Conservation (phyloP, 2,329 filamentous ascomycete genomes). For the Pyrenochaeta sp. region DNA sequence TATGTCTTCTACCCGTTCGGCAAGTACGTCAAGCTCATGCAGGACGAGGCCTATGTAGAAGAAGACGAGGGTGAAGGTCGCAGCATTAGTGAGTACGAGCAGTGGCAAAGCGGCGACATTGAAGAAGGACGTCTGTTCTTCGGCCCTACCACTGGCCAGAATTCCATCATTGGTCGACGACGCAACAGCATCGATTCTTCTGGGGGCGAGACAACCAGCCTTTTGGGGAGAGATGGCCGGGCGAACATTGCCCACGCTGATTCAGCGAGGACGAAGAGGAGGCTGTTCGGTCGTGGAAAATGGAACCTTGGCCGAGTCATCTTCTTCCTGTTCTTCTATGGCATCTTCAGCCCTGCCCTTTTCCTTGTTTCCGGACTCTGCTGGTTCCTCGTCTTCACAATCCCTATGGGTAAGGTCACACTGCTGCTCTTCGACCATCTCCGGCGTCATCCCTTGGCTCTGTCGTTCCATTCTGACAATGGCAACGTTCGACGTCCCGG, state of each 20-base stretch:
- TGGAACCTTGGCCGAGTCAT: constrained; percentile 95
- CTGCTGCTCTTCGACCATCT: constrained; percentile 90
- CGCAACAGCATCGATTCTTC: constrained; percentile 88
- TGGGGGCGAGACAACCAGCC: constrained; percentile 86
- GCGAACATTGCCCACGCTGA: constrained; percentile 51
- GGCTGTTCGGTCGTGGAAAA: constrained; percentile 91
- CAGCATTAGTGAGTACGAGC: constrained; percentile 98
- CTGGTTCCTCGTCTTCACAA: constrained; percentile 97
- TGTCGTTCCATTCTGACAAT: constrained; percentile 91
- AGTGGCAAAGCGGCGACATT: constrained; percentile 97
- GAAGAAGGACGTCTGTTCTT: constrained; percentile 97
- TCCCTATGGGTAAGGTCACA: constrained; percentile 97
- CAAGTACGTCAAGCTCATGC: constrained; percentile 91
- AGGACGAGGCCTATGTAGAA: constrained; percentile 91
- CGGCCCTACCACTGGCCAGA: constrained; percentile 75
- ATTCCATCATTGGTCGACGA: constrained; percentile 83
- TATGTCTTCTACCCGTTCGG: constrained; percentile 98
- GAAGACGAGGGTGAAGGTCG: constrained; percentile 95
- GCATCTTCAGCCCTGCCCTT: constrained; percentile 84
- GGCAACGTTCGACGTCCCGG: constrained; percentile 75
- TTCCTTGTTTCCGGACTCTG: constrained; percentile 87
- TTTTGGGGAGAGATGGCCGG: constrained; percentile 75
- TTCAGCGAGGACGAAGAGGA: constrained; percentile 69
- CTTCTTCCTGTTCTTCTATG: constrained; percentile 97
- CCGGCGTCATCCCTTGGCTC: constrained; percentile 86